Base-by-base conservation (phyloP, 164 flowering plant genomes). In the Sedum album region DNA sequence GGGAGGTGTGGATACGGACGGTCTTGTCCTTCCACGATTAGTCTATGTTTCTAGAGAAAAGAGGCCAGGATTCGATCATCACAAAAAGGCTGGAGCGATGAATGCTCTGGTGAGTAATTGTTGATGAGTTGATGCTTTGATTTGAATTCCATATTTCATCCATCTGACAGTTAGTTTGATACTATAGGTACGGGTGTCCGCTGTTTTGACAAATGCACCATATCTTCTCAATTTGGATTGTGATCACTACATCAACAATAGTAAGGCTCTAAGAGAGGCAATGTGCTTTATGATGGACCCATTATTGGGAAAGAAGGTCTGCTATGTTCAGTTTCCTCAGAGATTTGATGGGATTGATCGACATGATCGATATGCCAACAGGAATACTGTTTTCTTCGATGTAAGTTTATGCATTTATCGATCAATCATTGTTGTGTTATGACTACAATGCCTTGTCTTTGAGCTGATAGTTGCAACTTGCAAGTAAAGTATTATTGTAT, bases 241-340 rank as follows among this genome's bases (percentile, higher is more conserved):
- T 79, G 90, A 87, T 80, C 89, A 87, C 77, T 87, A 85, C 79
- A 82, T 87, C 68, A 87, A 87, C 62, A 87, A 87, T 70, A 85
- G 92, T 64, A 87, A 81, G 72, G 92, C 91, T 71, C 67, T 87
- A 18, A 75, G 88, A 69, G 89, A 85, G 76, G 74, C 88, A 2
- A 86, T 86, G 91, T 86, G 91, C 68, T 86, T 86, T 76, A 83
- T 86, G 87, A 86, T 86, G 91, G 91, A 86, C 66, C 87, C 91
- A 46, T 49, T 73, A 64, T 23, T 72, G 38, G 88, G 91, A 53
- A 83, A 83, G 79, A 82, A 77, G 65, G 82, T 84, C 4, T 84
- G 91, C 71, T 86, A 84, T 67, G 91, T 86, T 14, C 91, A 84
- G 71, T 86, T 86, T 67, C 88, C 90, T 0, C 86, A 83, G 70